Conservation (phyloP, 805 yeast genomes). For the Saturnispora halmiae region DNA sequence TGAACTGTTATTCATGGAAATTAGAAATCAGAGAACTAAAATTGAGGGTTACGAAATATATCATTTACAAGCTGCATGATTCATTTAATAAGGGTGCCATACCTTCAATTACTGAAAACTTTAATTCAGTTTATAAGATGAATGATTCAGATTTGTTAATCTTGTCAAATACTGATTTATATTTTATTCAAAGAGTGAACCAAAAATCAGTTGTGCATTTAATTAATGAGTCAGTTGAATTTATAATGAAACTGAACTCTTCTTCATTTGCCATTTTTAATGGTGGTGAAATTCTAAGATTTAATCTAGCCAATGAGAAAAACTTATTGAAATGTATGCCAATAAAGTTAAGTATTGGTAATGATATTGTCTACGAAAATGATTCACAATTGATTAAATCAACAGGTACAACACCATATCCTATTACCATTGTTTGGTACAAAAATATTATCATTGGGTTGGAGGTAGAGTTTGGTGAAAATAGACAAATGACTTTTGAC, state of each 20-base stretch:
- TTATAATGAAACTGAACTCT: conserved; percentile 23
- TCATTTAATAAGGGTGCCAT: conserved; percentile 20
- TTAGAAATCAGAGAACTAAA: conserved; percentile 11
- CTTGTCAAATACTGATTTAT: conserved; percentile 24
- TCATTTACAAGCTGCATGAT: conserved; percentile 23
- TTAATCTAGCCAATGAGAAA: conserved; percentile 21
- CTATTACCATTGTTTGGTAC: conserved; percentile 36
- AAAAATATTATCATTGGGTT: conserved; percentile 43
- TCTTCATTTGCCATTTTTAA: conserved; percentile 26
- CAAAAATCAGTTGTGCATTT: conserved; percentile 20
- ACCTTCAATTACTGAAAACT: conserved; percentile 19
- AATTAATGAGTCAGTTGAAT: conserved; percentile 25
- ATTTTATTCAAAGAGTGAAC: conserved; percentile 21
- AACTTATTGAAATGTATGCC: conserved; percentile 23
- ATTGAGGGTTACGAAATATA: conserved; percentile 19
- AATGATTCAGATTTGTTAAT: conserved; percentile 25
- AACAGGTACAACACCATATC: conserved; percentile 36
- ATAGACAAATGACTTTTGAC: conserved; percentile 22
- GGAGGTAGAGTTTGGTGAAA: conserved; percentile 33
- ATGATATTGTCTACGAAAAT: conserved; percentile 17
- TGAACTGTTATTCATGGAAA: conserved; percentile 31
- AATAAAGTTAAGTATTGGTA: conserved; percentile 26
- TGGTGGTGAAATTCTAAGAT: conserved; percentile 27
- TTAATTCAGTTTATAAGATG: conserved; percentile 22
- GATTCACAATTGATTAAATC: conserved; percentile 17